These are phyloP conservation scores for Penicillium sp. DNA, from an alignment of 2,329 filamentous ascomycete genomes.

Conservation along the genomic window DNA sequence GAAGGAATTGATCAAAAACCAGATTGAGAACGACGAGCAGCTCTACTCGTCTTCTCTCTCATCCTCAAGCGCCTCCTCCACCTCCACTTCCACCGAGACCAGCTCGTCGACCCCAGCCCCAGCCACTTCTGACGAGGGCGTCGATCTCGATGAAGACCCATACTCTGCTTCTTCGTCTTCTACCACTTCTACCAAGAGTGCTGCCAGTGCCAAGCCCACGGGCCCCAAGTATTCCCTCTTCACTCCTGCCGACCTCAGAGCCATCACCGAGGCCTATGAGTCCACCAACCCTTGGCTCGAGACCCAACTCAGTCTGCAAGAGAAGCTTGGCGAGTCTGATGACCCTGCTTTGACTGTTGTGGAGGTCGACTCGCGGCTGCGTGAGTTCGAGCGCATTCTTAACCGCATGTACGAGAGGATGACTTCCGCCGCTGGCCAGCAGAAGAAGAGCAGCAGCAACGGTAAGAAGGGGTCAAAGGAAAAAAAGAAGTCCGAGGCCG, in stretches of 20 bases:
- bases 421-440: slow-evolving; percentile 45
- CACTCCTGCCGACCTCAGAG: slow-evolving; percentile 67
- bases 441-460: slow-evolving; percentile 24
- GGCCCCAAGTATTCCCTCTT: slow-evolving; percentile 65
- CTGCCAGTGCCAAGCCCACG: slow-evolving; percentile 36
- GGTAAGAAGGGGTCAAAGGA: slow-evolving; percentile 26
- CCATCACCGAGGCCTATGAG: slow-evolving; percentile 61
- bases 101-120: slow-evolving; percentile 45
- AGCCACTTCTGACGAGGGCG: slow-evolving; percentile 46
- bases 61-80: slow-evolving; percentile 41
- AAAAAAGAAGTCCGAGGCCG: slow-evolving; percentile 32
- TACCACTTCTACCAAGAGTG: slow-evolving; percentile 35
- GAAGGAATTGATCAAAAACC: slow-evolving; percentile 64
- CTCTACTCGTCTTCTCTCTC: slow-evolving; percentile 56
- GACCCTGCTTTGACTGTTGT: slow-evolving; percentile 72
- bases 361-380: slow-evolving; percentile 67
- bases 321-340: slow-evolving; percentile 65
- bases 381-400: slow-evolving; percentile 61
- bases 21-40: slow-evolving; percentile 69
- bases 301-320: slow-evolving; percentile 67
- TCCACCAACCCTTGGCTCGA: slow-evolving; percentile 71
- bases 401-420: slow-evolving; percentile 40
- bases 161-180: slow-evolving; percentile 40
- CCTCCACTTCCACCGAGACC: slow-evolving; percentile 41
- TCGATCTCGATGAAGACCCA: slow-evolving; percentile 73